Base-by-base conservation (phyloP, 129 eudicot species). In the Helichrysum umbraculigerum region DNA sequence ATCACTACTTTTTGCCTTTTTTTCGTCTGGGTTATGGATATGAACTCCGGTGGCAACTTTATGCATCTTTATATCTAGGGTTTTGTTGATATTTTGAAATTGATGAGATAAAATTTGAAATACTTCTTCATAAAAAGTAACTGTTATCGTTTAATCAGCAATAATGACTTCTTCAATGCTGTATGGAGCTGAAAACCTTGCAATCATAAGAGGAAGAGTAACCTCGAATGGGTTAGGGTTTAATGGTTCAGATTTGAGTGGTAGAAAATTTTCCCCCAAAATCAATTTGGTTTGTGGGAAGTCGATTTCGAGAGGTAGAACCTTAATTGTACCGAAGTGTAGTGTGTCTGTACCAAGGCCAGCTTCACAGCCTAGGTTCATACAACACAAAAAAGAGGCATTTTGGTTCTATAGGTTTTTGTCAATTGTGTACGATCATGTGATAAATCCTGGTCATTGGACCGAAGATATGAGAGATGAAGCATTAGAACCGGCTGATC, bases 401-500 rank as follows among this genome's bases (percentile, higher is more conserved):
- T 82, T 83, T 22, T 83, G 86, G 86, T 83, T 83, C 41, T 83
- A 83, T 39, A 78, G 86, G 76, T 83, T 83, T 76, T 54, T 83
- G 30, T 83, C 86, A 4, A 78, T 83, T 52, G 81, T 83, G 80
- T 83, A 83, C 62, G 86, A 83, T 72, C 83, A 83, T 68, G 81
- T 83, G 57, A 74, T 83, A 50, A 83, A 83, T 42, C 86, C 86
- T 4, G 83, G 83, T 17, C 86, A 83, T 69, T 83, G 86, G 86
- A 78, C 83, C 4, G 86, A 83, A 70, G 86, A 82, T 68, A 82
- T 82, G 86, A 66, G 86, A 41, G 86, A 82, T 11, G 83, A 83
- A 22, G 87, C 87, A 0, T 74, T 83, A 29, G 87, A 83, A 64
- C 87, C 87, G 62, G 87, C 87, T 4, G 87, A 83, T 71, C 79